These are phyloP conservation scores for Dipodascus geniculatus DNA, from an alignment of 805 yeast species.

Conservation along the genomic window DNA sequence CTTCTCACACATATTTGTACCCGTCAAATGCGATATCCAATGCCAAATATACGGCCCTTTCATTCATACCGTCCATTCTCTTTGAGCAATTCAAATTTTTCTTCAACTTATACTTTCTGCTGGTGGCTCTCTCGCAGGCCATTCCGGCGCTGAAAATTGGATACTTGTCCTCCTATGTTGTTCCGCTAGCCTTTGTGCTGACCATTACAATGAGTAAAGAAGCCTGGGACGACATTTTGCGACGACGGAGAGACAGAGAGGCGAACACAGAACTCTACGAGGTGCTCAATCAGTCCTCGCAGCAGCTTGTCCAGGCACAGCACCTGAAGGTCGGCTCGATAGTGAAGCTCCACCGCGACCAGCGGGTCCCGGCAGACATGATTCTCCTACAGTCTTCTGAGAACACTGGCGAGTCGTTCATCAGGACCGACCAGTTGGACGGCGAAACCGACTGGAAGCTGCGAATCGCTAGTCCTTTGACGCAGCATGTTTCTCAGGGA, in stretches of 20 bases:
- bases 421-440: conserved; percentile 94
- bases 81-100: conserved; percentile 96
- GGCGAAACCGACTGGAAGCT: conserved; percentile 99
- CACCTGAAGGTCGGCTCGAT: conserved; percentile 79
- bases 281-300: conserved; percentile 32
- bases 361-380: conserved; percentile 90
- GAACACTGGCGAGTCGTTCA: conserved; percentile 71
- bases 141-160: conserved; percentile 88
- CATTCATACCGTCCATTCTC: conserved; percentile 78
- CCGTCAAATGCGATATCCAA: conserved; percentile 78
- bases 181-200: conserved; percentile 87
- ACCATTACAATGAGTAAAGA: conserved; percentile 92
- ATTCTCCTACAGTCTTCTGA: conserved; percentile 75
- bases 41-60: conserved; percentile 82
- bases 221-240: conserved; percentile 83
- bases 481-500: conserved; percentile 44
- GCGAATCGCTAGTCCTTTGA: conserved; percentile 60
- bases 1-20: conserved; percentile 5
- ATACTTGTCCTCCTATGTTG: conserved; percentile 81
- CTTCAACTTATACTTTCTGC: conserved; percentile 79
- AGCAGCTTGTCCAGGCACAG: conserved; percentile 35
- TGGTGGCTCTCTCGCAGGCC: conserved; percentile 90
- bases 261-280: conserved; percentile 78
- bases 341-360: conserved; percentile 65
- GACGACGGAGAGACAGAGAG: conserved; percentile 83